Percentiles rank a stretch among this genome's conserved stretches.
These are phyloP conservation scores for Schoenoplectus tabernaemontani DNA, from an alignment of 202 grass and related monocot species.

Conservation along the genomic window DNA sequence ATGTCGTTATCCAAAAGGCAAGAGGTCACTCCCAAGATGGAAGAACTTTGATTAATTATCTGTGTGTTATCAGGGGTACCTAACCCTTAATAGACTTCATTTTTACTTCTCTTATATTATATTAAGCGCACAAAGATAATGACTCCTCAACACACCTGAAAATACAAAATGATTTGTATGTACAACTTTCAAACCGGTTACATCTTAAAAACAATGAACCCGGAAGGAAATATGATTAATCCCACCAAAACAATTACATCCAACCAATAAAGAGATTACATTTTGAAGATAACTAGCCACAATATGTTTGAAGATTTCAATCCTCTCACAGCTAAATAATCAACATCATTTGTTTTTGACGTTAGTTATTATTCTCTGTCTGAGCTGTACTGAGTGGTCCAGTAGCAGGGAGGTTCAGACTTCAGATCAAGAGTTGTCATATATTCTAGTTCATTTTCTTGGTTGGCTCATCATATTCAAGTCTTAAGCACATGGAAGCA, in stretches of 20 bases:
- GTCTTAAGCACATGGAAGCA: not conserved
- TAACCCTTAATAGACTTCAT: slow-evolving; percentile 18
- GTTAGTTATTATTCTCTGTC: not conserved
- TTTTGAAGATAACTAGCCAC: not conserved
- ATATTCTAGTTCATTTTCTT: not conserved
- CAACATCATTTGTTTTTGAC: not conserved
- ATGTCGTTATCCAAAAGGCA: slow-evolving; percentile 26
- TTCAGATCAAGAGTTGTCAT: not conserved
- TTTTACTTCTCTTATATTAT: slow-evolving; percentile 19
- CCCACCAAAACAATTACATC: not conserved
- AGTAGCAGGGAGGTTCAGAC: not conserved
- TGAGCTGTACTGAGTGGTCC: not conserved
- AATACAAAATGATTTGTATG: not conserved
- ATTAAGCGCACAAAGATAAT: slow-evolving; percentile 8
- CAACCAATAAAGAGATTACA: not conserved
- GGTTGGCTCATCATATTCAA: not conserved
- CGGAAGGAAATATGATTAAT: slow-evolving; percentile 1
- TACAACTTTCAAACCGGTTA: slow-evolving; percentile 14
- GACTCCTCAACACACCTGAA: slow-evolving; percentile 16
- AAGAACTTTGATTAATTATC: slow-evolving; percentile 20
- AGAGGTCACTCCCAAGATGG: slow-evolving; percentile 22
- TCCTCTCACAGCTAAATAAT: not conserved
- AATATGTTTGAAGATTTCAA: not conserved
- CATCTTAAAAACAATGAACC: not conserved
- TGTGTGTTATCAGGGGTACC: slow-evolving; percentile 18